Conservation (phyloP, 495 filamentous ascomycete species). For the Endocarpon pusillum region DNA sequence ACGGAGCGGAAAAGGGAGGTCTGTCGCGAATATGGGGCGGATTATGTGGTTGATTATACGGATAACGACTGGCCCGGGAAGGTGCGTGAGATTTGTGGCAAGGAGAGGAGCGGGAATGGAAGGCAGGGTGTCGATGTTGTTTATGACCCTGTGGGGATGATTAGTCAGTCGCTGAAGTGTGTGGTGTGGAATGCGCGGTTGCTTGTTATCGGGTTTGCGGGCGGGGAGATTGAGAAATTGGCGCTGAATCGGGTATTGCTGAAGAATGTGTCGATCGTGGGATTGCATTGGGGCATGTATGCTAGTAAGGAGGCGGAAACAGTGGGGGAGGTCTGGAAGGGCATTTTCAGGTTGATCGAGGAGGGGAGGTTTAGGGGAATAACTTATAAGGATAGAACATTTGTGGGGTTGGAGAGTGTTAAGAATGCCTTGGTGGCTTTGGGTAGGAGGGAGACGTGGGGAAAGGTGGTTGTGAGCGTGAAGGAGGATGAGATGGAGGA, state of each 20-base stretch:
- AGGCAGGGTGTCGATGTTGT: constrained; percentile 69
- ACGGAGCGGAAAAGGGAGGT: constrained; percentile 61
- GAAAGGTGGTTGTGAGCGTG: constrained; percentile 85
- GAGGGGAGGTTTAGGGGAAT: constrained; percentile 69
- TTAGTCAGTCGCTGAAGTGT: constrained; percentile 71
- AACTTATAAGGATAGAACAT: constrained; percentile 64
- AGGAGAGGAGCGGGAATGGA: constrained; percentile 38
- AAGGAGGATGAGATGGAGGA: too few species aligned
- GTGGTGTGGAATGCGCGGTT: constrained; percentile 80
- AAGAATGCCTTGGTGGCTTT: constrained; percentile 60
- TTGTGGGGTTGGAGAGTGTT: constrained; percentile 65
- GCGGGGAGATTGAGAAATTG: constrained; percentile 77
- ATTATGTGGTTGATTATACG: constrained; percentile 63
- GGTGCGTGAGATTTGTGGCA: constrained; percentile 48
- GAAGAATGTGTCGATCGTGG: constrained; percentile 86
- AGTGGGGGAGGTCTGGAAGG: constrained; percentile 60
- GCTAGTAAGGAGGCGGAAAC: constrained; percentile 51
- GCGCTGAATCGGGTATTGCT: constrained; percentile 79
- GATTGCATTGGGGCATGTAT: constrained; percentile 86
- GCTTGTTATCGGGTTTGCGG: constrained; percentile 80
- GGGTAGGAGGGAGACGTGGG: constrained; percentile 74
- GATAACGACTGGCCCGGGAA: constrained; percentile 52
- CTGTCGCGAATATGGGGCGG: constrained; percentile 64
- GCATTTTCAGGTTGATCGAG: constrained; percentile 57
- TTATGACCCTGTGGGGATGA: constrained; percentile 77